phyloP scores from a whole-genome alignment of 2,329 filamentous ascomycete genomes.

The Coniella lustricola region DNA sequence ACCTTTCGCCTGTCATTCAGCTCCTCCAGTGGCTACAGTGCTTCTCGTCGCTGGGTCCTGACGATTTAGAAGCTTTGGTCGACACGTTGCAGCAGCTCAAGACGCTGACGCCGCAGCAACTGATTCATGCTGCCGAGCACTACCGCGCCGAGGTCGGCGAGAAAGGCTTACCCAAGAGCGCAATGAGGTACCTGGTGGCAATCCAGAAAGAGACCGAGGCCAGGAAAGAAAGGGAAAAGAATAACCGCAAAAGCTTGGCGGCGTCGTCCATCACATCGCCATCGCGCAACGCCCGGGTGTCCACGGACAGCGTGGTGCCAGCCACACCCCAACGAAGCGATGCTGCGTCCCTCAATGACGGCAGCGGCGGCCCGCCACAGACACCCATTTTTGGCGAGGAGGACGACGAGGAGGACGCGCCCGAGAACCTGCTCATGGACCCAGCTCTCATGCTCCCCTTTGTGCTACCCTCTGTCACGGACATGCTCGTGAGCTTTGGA shows the following conservation, averaged over 20 bases:
- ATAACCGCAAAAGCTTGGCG: slow-evolving; percentile 35
- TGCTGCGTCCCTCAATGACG: slow-evolving; percentile 32
- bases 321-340: slow-evolving; percentile 33
- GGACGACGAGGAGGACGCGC: slow-evolving; percentile 62
- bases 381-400: slow-evolving; percentile 31
- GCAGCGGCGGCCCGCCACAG: slow-evolving; percentile 30
- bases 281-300: slow-evolving; percentile 23
- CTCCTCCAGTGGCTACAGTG: slow-evolving; percentile 96
- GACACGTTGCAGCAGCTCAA: slow-evolving; percentile 86
- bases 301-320: slow-evolving; percentile 31
- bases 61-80: slow-evolving; percentile 82
- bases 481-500: slow-evolving; percentile 94
- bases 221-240: slow-evolving; percentile 47
- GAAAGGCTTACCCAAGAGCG: slow-evolving; percentile 81
- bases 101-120: slow-evolving; percentile 74
- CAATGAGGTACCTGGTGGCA: slow-evolving; percentile 75
- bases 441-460: slow-evolving; percentile 91
- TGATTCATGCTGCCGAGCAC: slow-evolving; percentile 86
- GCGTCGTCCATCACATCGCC: slow-evolving; percentile 25
- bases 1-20: slow-evolving; percentile 86
- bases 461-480: slow-evolving; percentile 87
- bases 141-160: slow-evolving; percentile 94
- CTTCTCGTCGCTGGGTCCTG: slow-evolving; percentile 80
- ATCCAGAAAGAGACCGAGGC: slow-evolving; percentile 68
- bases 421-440: slow-evolving; percentile 73